Evolutionary conservation across 345 rosid species (phyloP).

Genomic region (Populus davidiana): DNA sequence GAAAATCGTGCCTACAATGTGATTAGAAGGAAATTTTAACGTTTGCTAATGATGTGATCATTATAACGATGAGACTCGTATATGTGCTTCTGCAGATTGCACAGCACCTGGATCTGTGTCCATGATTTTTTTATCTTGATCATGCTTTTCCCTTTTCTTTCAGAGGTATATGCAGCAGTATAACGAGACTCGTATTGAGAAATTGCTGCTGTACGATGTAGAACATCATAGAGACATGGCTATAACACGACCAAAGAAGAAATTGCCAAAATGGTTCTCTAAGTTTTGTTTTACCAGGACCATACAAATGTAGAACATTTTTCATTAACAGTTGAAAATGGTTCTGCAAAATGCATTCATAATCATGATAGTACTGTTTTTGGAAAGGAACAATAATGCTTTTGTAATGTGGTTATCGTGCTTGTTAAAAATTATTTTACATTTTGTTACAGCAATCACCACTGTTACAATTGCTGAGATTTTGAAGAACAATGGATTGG

Average conservation of each 20-base stretch:
- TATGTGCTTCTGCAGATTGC: background rate
- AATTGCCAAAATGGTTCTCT: background rate
- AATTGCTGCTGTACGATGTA: background rate
- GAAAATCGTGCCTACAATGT: background rate
- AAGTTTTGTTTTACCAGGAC: background rate
- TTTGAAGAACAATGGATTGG: constrained; percentile 85
- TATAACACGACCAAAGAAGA: background rate
- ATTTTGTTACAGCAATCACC: constrained; percentile 19
- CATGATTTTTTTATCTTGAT: background rate
- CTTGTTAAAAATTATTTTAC: background rate
- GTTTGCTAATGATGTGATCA: background rate
- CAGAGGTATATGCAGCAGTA: constrained; percentile 92
- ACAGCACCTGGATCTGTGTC: too few relatives aligned
- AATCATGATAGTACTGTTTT: background rate
- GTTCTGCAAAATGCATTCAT: background rate
- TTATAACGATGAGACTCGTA: background rate
- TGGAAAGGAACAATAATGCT: constrained; percentile 14
- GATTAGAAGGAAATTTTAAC: background rate
- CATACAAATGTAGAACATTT: background rate
- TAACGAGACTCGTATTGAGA: constrained; percentile 35
- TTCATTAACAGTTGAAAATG: background rate
- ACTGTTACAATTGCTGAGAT: constrained; percentile 66
- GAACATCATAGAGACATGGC: background rate
- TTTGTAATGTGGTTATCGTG: background rate
- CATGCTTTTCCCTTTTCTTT: constrained; percentile 9